These are phyloP conservation scores for Boletus rufocinnamomeus DNA, from an alignment of 768 basidiomycete species.

Conservation along the genomic window DNA sequence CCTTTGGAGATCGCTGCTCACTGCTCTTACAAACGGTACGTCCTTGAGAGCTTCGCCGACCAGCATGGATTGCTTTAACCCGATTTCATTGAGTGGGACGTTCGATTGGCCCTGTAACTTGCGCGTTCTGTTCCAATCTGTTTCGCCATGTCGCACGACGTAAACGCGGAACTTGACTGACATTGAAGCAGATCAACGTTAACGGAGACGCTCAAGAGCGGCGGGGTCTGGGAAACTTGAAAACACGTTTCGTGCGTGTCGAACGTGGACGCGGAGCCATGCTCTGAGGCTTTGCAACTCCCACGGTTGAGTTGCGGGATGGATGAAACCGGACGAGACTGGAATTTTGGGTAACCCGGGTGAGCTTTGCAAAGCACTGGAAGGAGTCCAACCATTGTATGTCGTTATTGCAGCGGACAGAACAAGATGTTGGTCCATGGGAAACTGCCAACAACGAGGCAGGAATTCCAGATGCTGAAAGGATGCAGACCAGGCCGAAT, in stretches of 20 bases:
- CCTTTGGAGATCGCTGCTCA: slow-evolving; percentile 64
- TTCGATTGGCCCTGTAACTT: slow-evolving; percentile 75
- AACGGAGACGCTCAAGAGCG: neutral
- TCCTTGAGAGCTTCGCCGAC: slow-evolving; percentile 53
- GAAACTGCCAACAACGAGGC: too few relatives aligned
- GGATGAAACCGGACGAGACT: too few relatives aligned
- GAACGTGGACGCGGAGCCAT: too few relatives aligned
- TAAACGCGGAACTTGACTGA: slow-evolving; percentile 48
- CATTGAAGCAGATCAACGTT: slow-evolving; percentile 2
- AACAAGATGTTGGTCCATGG: too few relatives aligned
- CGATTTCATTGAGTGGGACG: slow-evolving; percentile 60
- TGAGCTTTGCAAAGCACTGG: too few relatives aligned
- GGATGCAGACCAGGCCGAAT: too few relatives aligned
- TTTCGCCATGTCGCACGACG: slow-evolving; percentile 75
- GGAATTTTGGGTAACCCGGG: too few relatives aligned
- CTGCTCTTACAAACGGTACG: slow-evolving; percentile 55
- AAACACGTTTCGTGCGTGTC: too few relatives aligned
- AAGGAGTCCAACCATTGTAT: too few relatives aligned
- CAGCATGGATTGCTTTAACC: slow-evolving; percentile 46
- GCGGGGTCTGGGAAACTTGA: neutral
- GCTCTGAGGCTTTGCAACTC: neutral
- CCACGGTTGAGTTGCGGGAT: too few relatives aligned
- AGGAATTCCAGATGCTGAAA: too few relatives aligned
- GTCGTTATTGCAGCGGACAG: too few relatives aligned
- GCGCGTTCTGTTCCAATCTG: slow-evolving; percentile 56